These are phyloP conservation scores for Sphagnum fallax DNA, from an alignment of 228 moss, liverwort and hornwort genomes.

Conservation along the genomic window DNA sequence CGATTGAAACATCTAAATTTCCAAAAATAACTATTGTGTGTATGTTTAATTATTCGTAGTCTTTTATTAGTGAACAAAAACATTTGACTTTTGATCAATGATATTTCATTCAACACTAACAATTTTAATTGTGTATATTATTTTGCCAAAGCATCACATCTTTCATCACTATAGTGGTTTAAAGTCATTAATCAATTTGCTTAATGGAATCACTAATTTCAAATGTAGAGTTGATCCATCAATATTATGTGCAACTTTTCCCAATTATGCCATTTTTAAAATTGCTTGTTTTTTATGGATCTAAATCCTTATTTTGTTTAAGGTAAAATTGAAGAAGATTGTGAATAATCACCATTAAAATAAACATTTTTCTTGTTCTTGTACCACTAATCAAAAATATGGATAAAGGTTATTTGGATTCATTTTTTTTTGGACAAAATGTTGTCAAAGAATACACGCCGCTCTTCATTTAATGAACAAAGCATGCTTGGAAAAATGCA, in stretches of 20 bases:
- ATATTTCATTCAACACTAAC: neutral
- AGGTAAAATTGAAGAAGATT: neutral
- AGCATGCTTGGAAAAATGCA: neutral
- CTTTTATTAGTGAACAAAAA: neutral
- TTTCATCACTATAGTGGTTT: neutral
- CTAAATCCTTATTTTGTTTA: neutral
- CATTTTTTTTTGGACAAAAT: neutral
- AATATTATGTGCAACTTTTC: neutral
- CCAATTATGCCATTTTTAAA: neutral
- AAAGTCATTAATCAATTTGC: neutral
- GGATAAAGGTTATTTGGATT: neutral
- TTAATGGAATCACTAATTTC: neutral
- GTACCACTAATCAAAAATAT: neutral
- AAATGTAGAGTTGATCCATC: neutral
- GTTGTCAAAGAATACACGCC: neutral
- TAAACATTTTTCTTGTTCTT: neutral
- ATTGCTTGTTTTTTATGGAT: neutral
- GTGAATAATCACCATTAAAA: neutral
- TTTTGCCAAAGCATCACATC: neutral
- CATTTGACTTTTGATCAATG: neutral
- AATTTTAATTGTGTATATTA: neutral
- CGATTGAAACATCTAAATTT: neutral
- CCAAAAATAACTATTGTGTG: neutral
- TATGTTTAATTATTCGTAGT: neutral
- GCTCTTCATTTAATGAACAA: neutral